Conservation (phyloP, 2,329 filamentous ascomycete species). For the Escovopsis sp. region DNA sequence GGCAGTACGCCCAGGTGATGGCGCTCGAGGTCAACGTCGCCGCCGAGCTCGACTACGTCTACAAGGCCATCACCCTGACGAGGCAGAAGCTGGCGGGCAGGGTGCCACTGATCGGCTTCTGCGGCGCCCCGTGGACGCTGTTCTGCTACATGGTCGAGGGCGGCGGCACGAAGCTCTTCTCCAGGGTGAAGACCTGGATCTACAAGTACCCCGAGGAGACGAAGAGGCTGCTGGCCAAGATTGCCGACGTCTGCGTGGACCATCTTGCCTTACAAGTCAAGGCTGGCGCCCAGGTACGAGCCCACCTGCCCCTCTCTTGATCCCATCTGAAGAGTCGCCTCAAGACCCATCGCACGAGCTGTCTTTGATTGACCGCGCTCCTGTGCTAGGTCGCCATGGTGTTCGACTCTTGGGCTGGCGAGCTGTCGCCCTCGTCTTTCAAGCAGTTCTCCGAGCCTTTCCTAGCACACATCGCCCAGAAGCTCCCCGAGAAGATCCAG, state of each 20-base stretch:
- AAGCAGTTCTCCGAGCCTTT: constrained; percentile 77
- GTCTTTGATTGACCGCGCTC: no score
- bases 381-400: constrained; percentile 64
- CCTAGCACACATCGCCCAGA: constrained; percentile 65
- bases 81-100: constrained; percentile 74
- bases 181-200: constrained; percentile 90
- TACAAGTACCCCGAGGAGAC: constrained; percentile 74
- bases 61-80: constrained; percentile 85
- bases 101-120: constrained; percentile 92
- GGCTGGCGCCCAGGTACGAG: constrained; percentile 69
- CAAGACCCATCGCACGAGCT: not conserved
- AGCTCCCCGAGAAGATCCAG: constrained; percentile 59
- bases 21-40: constrained; percentile 69
- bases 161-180: constrained; percentile 88
- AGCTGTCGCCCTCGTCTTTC: constrained; percentile 75
- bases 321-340: no score
- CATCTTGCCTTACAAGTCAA: constrained; percentile 85
- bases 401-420: constrained; percentile 96
- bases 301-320: no score
- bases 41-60: constrained; percentile 81
- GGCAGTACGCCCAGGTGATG: constrained; percentile 69
- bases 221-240: constrained; percentile 75
- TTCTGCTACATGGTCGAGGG: constrained; percentile 99
- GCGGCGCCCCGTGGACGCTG: constrained; percentile 90
- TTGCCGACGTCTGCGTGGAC: constrained; percentile 87